phyloP scores from a whole-genome alignment of 352 stramenopile genomes.

The Plasmopara halstedii region DNA sequence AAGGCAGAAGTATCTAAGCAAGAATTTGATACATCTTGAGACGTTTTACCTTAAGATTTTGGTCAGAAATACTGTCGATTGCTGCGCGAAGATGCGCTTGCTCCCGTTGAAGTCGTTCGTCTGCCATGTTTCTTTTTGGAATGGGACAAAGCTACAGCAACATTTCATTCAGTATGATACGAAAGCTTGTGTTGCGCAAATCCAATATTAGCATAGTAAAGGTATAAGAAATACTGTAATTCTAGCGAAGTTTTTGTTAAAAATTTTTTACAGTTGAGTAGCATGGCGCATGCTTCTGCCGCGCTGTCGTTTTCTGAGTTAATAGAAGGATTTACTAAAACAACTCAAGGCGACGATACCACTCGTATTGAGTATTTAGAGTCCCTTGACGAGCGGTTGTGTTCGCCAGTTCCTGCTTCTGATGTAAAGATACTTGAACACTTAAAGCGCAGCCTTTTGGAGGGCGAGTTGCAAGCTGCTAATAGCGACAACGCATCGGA shows the following conservation, averaged over 20 bases:
- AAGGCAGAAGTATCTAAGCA: no score
- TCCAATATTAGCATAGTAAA: no score
- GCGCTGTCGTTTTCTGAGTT: conserved; percentile 12
- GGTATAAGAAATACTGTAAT: no score
- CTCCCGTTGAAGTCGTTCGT: conserved; percentile 27
- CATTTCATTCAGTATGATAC: no score
- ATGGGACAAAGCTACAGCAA: background rate
- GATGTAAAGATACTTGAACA: conserved; percentile 15
- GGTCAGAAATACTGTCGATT: conserved; percentile 24
- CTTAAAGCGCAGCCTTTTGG: conserved; percentile 12
- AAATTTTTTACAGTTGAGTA: no score
- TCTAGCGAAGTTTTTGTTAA: no score
- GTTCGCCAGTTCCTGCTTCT: background rate
- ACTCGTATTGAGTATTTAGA: conserved; percentile 6
- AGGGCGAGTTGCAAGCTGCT: conserved; percentile 9
- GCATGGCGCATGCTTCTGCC: no score
- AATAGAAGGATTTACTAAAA: conserved; percentile 9
- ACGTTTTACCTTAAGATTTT: conserved; percentile 26
- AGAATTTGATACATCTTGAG: background rate
- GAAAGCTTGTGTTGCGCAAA: no score
- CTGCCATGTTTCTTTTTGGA: conserved; percentile 25
- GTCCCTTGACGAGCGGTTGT: conserved; percentile 1
- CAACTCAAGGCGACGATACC: conserved; percentile 2
- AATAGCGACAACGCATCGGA: conserved; percentile 17
- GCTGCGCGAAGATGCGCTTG: conserved; percentile 28